phyloP scores from a whole-genome alignment of 441 rosid species.

The Metrosideros polymorpha region DNA sequence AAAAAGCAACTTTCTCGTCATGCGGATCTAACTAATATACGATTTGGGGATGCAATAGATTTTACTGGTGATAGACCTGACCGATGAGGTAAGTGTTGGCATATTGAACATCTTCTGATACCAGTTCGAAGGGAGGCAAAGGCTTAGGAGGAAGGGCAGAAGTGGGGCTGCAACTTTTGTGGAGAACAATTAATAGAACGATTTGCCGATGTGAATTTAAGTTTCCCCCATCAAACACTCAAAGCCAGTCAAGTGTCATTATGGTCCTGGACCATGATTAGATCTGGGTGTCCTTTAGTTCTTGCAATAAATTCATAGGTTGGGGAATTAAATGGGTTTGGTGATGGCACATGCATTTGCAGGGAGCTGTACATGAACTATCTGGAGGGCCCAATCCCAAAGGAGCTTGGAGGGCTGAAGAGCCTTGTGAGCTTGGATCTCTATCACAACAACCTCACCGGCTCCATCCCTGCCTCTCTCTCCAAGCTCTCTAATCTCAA shows the following conservation, averaged over 20 bases:
- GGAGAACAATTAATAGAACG: not conserved
- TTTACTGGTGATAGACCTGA: too few species aligned
- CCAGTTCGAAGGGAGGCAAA: not conserved
- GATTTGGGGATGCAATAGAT: not conserved
- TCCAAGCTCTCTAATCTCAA: not conserved
- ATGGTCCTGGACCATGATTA: not conserved
- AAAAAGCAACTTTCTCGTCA: too few species aligned
- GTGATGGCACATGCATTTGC: not conserved
- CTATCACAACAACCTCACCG: not conserved
- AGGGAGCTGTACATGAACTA: constrained; percentile 4
- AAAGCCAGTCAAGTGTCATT: not conserved
- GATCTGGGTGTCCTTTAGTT: not conserved
- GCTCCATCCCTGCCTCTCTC: not conserved
- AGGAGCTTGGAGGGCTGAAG: not conserved
- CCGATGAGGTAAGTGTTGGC: not conserved
- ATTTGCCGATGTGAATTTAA: not conserved
- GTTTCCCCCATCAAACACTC: not conserved
- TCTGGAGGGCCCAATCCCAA: not conserved
- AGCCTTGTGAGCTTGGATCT: constrained; percentile 2
- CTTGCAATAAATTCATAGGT: not conserved
- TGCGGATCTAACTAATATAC: too few species aligned
- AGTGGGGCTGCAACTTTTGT: not conserved
- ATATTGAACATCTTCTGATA: not conserved
- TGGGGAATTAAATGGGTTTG: not conserved
- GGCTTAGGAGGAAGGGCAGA: not conserved